phyloP scores from a whole-genome alignment of 108 stramenopile species.

The Nitzschia palea region DNA sequence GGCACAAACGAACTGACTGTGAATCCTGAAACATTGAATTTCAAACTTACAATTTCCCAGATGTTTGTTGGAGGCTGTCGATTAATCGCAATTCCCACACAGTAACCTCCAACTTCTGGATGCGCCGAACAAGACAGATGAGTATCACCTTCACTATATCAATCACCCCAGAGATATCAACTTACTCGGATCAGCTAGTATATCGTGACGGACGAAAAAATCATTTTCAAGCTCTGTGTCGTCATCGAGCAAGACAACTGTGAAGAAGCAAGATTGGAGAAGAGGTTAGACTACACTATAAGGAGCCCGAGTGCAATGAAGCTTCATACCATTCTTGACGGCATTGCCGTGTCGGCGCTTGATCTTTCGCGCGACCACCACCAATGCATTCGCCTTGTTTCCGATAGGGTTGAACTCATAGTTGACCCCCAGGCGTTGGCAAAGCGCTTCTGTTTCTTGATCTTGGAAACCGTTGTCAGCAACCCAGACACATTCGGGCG shows the following conservation, averaged over 20 bases:
- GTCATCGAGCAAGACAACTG: slow-evolving; percentile 19
- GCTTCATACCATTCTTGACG: slow-evolving; percentile 10
- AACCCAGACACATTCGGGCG: slow-evolving; percentile 16
- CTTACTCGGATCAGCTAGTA: neutral
- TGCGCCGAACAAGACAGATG: too few species aligned
- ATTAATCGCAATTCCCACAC: slow-evolving; percentile 13
- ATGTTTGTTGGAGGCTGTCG: slow-evolving; percentile 7
- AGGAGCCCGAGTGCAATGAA: neutral
- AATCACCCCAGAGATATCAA: neutral
- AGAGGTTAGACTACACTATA: too few species aligned
- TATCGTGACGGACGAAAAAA: slow-evolving; percentile 13
- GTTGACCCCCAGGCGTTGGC: slow-evolving; percentile 12
- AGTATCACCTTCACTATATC: too few species aligned
- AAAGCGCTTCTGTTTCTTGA: slow-evolving; percentile 4
- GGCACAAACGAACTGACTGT: too few species aligned
- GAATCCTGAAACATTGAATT: too few species aligned
- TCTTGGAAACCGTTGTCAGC: slow-evolving; percentile 15
- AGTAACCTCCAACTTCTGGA: slow-evolving; percentile 14
- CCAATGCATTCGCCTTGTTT: slow-evolving; percentile 20
- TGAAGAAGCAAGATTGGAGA: neutral
- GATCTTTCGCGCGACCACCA: slow-evolving; percentile 13
- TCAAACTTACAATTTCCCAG: slow-evolving; percentile 17
- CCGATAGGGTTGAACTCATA: slow-evolving; percentile 12
- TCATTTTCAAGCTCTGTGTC: slow-evolving; percentile 10
- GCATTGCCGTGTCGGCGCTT: slow-evolving; percentile 5